Evolutionary conservation across 2,329 filamentous ascomycete genomes (phyloP).

Genomic region (Fonsecaea multimorphosa): DNA sequence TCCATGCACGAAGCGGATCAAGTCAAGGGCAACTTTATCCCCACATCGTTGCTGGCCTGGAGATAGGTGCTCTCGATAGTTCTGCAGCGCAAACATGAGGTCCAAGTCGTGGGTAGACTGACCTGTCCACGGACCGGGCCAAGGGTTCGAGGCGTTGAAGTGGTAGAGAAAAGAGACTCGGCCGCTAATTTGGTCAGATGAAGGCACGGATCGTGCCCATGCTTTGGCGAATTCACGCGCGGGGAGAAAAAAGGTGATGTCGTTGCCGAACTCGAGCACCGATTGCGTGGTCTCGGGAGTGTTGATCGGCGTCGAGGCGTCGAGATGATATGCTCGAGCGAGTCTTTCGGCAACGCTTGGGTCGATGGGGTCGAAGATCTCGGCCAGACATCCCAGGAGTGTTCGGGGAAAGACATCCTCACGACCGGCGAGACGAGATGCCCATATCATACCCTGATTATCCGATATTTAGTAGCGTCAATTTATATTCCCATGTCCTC

Average conservation of each 20-base stretch:
- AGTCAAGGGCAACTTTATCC: background rate
- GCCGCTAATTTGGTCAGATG: background rate
- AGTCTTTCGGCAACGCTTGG: too few species aligned
- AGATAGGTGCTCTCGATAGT: background rate
- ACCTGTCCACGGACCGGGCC: background rate
- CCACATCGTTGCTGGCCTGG: background rate
- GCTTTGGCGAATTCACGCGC: background rate
- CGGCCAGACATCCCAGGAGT: too few species aligned
- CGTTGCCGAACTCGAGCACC: too few species aligned
- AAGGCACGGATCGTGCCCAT: background rate
- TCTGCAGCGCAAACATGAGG: background rate
- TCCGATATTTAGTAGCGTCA: too few species aligned
- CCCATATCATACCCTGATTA: too few species aligned
- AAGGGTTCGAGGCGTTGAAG: slow-evolving; percentile 1
- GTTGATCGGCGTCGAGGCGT: too few species aligned
- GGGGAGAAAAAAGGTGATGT: background rate
- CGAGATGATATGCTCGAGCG: too few species aligned
- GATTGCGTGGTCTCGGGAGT: too few species aligned
- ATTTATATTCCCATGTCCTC: too few species aligned
- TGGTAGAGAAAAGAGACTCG: background rate
- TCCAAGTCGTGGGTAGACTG: background rate
- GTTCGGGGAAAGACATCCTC: too few species aligned
- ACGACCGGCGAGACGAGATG: too few species aligned
- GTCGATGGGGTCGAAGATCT: too few species aligned
- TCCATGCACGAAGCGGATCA: background rate